Percentiles rank a stretch among this genome's conserved stretches.
Conservation (phyloP, 306 rosid genomes). For the Gastrolobium villosum region DNA sequence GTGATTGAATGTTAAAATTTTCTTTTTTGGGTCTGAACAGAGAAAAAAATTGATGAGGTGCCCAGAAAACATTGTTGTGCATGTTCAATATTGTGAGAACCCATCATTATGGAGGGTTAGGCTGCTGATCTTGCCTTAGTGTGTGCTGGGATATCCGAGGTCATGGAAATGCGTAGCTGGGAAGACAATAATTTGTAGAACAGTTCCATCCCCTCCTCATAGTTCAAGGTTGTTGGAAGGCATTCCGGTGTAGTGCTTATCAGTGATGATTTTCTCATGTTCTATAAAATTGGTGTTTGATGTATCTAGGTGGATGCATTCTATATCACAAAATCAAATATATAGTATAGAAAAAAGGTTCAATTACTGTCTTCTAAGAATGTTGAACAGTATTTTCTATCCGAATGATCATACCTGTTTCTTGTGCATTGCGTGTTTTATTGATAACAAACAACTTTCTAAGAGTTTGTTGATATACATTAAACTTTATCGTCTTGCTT, state of each 20-base stretch:
- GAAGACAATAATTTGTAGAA: conserved; percentile 67
- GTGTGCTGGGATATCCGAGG: conserved; percentile 51
- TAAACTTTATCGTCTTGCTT: neutral
- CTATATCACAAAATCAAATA: conserved; percentile 53
- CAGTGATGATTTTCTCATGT: conserved; percentile 56
- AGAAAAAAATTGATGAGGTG: conserved; percentile 76
- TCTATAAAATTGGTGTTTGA: conserved; percentile 59
- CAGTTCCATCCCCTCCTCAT: conserved; percentile 53
- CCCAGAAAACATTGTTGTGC: conserved; percentile 79
- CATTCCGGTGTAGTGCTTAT: conserved; percentile 60
- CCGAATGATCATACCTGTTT: conserved; percentile 36
- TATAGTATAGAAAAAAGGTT: conserved; percentile 46
- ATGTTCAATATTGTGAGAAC: conserved; percentile 81
- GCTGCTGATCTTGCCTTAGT: conserved; percentile 57
- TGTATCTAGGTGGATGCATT: conserved; percentile 61
- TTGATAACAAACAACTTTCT: conserved; percentile 3
- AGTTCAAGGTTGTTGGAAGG: conserved; percentile 60
- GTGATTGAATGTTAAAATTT: conserved; percentile 34
- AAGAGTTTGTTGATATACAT: neutral
- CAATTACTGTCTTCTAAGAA: conserved; percentile 22
- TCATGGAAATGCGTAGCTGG: conserved; percentile 53
- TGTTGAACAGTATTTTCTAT: conserved; percentile 39
- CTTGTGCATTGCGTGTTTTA: conserved; percentile 17
- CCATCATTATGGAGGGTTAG: conserved; percentile 38
- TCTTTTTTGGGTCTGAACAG: conserved; percentile 58